Percentiles rank a stretch among this genome's conserved stretches.
phyloP scores from a whole-genome alignment of 2,329 filamentous ascomycete species.

The Cladosporium sp. region DNA sequence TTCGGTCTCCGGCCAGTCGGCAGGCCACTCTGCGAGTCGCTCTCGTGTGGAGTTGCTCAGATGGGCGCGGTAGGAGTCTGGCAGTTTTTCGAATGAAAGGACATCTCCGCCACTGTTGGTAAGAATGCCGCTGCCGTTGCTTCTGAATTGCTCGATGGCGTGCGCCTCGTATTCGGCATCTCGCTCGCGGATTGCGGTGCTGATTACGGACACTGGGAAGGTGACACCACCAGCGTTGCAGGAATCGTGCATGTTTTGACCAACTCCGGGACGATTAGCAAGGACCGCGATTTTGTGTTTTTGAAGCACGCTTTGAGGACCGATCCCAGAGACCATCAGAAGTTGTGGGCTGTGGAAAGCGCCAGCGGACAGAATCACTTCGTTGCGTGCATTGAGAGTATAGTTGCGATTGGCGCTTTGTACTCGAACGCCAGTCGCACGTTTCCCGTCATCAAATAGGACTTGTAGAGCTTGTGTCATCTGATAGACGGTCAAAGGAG shows the following conservation, averaged over 20 bases:
- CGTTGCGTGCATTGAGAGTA: conserved; percentile 28
- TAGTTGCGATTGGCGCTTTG: conserved; percentile 24
- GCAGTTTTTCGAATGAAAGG: conserved; percentile 21
- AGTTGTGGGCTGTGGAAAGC: conserved; percentile 30
- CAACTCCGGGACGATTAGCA: conserved; percentile 47
- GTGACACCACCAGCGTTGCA: conserved; percentile 13
- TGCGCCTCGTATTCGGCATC: neutral
- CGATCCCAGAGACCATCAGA: conserved; percentile 30
- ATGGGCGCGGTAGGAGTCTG: conserved; percentile 14
- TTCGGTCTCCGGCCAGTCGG: conserved; percentile 23
- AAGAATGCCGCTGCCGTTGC: conserved; percentile 13
- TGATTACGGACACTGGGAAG: conserved; percentile 3
- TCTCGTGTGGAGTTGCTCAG: conserved; percentile 7
- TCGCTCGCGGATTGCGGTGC: conserved; percentile 1
- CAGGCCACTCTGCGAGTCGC: conserved; percentile 15
- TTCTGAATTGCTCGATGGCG: conserved; percentile 5
- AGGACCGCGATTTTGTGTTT: conserved; percentile 45
- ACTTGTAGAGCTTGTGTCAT: conserved; percentile 32
- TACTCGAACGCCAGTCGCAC: conserved; percentile 19
- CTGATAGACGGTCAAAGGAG: conserved; percentile 28
- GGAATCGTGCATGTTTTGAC: conserved; percentile 48
- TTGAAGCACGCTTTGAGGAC: conserved; percentile 36
- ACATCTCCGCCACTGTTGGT: conserved; percentile 18
- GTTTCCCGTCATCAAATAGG: conserved; percentile 26
- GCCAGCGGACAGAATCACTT: conserved; percentile 31